These are phyloP conservation scores for Coemansia sp. DNA, from an alignment of 192 early-diverging fungal species.

Conservation along the genomic window DNA sequence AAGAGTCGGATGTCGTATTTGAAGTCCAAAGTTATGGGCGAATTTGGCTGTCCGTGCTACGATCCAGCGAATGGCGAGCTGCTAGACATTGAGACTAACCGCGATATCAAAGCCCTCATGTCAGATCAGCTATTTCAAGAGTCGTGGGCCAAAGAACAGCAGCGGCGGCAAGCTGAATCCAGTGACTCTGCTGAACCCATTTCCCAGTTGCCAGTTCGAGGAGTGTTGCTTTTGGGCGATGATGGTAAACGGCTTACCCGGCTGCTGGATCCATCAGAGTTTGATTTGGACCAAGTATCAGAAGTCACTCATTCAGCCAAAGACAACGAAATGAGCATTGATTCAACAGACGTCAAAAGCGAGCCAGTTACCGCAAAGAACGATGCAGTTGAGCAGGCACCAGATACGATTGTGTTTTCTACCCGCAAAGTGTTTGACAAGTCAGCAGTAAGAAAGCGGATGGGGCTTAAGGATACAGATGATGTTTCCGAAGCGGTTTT, in stretches of 20 bases:
- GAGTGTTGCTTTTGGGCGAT: slow-evolving; percentile 40
- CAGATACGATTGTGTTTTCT: slow-evolving; percentile 21
- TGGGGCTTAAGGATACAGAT: slow-evolving; percentile 10
- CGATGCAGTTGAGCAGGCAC: neutral
- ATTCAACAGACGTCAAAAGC: no score
- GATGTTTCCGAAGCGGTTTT: slow-evolving; percentile 16
- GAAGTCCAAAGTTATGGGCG: slow-evolving; percentile 75
- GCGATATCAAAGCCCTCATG: slow-evolving; percentile 61
- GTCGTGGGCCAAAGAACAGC: slow-evolving; percentile 43
- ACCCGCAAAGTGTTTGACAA: slow-evolving; percentile 39
- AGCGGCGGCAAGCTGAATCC: slow-evolving; percentile 11
- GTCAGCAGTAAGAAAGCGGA: slow-evolving; percentile 13
- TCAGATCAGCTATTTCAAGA: slow-evolving; percentile 40
- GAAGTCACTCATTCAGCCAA: no score
- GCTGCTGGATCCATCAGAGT: slow-evolving; percentile 44
- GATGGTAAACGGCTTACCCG: slow-evolving; percentile 27
- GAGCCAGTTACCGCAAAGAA: no score
- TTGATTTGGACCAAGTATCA: slow-evolving; percentile 31
- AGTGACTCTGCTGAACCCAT: slow-evolving; percentile 16
- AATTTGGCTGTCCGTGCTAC: slow-evolving; percentile 79
- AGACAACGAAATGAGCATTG: no score
- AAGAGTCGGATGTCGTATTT: slow-evolving; percentile 82
- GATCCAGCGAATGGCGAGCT: slow-evolving; percentile 86
- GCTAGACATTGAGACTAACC: slow-evolving; percentile 65
- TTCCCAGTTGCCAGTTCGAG: slow-evolving; percentile 39